phyloP scores from a whole-genome alignment of 192 early-diverging fungal genomes.

The Kickxella alabastrina region DNA sequence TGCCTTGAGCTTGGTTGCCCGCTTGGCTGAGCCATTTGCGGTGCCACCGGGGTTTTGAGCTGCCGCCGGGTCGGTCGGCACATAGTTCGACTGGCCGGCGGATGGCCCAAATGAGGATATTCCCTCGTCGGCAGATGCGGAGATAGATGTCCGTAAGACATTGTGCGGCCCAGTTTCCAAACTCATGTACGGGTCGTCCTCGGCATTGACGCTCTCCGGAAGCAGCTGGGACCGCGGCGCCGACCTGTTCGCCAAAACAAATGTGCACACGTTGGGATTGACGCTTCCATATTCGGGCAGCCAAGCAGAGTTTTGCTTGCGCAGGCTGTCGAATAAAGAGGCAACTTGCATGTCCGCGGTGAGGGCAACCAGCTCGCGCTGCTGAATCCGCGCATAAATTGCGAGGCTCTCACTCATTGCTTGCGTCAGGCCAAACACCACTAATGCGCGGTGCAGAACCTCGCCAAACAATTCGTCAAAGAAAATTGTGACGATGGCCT shows the following conservation, averaged over 20 bases:
- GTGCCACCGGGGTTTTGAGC: not conserved
- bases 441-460: conserved; percentile 28
- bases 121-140: conserved; percentile 23
- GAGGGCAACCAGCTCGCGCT: conserved; percentile 22
- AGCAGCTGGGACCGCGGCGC: conserved; percentile 23
- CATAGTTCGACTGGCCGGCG: not conserved
- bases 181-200: conserved; percentile 32
- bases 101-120: conserved; percentile 6
- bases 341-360: conserved; percentile 10
- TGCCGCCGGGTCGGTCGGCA: not conserved
- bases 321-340: conserved; percentile 28
- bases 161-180: conserved; percentile 21
- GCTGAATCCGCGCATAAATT: conserved; percentile 23
- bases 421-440: conserved; percentile 17
- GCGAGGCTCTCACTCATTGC: conserved; percentile 6
- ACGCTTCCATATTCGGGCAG: conserved; percentile 13
- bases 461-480: conserved; percentile 36
- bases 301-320: not conserved
- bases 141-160: conserved; percentile 40
- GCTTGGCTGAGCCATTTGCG: conserved; percentile 1
- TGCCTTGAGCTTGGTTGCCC: conserved; percentile 3
- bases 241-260: conserved; percentile 26
- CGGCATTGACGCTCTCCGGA: conserved; percentile 1
- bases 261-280: conserved; percentile 19
- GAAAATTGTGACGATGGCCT: conserved; percentile 20